A percentile compares a stretch with the other conserved stretches of the same genome.
phyloP scores from a whole-genome alignment of 179 eudicot genomes.

The Carnegiea gigantea region DNA sequence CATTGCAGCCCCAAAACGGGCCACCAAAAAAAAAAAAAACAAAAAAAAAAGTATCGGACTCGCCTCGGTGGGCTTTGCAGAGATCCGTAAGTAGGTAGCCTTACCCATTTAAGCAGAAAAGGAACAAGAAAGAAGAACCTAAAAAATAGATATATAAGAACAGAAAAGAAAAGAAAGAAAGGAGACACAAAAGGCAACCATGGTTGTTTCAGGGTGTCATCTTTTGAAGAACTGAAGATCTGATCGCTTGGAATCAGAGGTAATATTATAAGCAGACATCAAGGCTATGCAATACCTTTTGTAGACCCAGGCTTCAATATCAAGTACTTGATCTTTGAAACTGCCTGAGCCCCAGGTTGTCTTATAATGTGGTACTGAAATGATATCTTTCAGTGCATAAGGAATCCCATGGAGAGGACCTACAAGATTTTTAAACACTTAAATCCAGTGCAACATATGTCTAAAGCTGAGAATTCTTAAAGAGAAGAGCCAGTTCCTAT shows the following conservation, averaged over 20 bases:
- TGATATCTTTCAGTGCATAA: conserved; percentile 84
- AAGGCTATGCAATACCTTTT: conserved; percentile 53
- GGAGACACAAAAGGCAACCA: not conserved
- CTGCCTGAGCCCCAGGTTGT: conserved; percentile 87
- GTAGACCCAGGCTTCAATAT: conserved; percentile 91
- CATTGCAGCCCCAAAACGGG: no score
- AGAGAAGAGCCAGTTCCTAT: not conserved
- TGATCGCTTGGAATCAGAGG: no score
- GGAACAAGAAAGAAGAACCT: not conserved
- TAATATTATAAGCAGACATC: not conserved
- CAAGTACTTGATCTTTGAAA: conserved; percentile 81
- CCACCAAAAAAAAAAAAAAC: no score
- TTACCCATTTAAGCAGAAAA: no score
- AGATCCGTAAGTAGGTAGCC: no score
- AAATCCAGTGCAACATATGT: not conserved
- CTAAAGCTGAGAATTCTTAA: not conserved
- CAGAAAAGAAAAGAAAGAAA: not conserved
- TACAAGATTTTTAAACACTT: conserved; percentile 18
- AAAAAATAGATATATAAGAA: not conserved
- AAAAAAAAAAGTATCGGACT: no score
- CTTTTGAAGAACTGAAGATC: not conserved
- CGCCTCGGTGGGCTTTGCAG: no score
- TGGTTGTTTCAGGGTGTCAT: not conserved
- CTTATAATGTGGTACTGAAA: conserved; percentile 75
- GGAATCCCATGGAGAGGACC: conserved; percentile 98